phyloP scores from a whole-genome alignment of 1,284 basidiomycete genomes.

The Ustilago shanxiensis region DNA sequence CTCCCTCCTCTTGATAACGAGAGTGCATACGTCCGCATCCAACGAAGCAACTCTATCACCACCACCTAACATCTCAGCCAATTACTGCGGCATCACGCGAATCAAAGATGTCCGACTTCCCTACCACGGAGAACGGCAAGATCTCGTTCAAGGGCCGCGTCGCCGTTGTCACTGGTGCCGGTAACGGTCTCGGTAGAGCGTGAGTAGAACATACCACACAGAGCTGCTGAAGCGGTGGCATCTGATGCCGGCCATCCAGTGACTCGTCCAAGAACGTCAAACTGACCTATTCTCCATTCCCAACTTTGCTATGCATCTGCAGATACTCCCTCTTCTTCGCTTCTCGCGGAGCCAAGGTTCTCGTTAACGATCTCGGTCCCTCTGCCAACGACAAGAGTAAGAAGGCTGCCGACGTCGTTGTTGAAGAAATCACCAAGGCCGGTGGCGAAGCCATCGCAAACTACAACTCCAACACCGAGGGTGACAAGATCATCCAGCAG shows the following conservation, averaged over 20 bases:
- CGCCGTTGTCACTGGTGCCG: conserved; percentile 93
- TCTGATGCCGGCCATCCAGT: background rate
- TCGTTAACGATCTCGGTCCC: conserved; percentile 72
- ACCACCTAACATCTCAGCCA: conserved; percentile 16
- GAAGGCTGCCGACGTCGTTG: conserved; percentile 90
- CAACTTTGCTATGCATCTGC: no score
- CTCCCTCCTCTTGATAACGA: conserved; percentile 3
- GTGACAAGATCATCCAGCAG: conserved; percentile 85
- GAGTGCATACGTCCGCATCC: conserved; percentile 14
- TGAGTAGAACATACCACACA: conserved; percentile 73
- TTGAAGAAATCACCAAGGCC: conserved; percentile 83
- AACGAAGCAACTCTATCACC: background rate
- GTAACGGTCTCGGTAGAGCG: conserved; percentile 92
- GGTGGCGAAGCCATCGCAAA: conserved; percentile 79
- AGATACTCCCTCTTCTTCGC: conserved; percentile 93
- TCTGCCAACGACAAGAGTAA: conserved; percentile 90
- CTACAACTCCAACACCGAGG: conserved; percentile 89
- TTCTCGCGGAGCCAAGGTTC: conserved; percentile 84
- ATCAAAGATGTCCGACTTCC: conserved; percentile 65
- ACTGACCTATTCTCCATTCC: background rate
- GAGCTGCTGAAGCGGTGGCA: background rate
- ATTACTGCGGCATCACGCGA: conserved; percentile 13
- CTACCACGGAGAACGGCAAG: conserved; percentile 65
- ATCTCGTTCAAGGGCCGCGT: conserved; percentile 86
- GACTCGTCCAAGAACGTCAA: no score